These are phyloP conservation scores for Podospora comata DNA, from an alignment of 495 filamentous ascomycete species.

Conservation along the genomic window DNA sequence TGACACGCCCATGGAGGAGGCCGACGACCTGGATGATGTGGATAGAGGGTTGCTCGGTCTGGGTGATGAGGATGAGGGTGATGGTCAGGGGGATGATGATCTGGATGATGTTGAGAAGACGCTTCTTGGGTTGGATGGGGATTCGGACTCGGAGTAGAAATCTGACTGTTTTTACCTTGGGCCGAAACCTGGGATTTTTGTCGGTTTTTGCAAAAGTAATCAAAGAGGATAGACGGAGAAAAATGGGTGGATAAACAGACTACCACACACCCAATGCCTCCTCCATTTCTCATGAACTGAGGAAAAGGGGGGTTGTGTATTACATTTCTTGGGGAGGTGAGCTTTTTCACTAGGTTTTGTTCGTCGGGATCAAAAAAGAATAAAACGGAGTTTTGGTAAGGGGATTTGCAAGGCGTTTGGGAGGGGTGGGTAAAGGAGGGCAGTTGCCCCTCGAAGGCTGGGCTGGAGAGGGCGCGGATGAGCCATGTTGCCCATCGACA, in stretches of 20 bases:
- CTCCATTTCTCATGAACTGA: not conserved
- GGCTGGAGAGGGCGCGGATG: no score
- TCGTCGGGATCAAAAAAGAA: not conserved
- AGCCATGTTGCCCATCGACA: no score
- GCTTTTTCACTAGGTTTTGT: not conserved
- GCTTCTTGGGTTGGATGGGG: conserved; percentile 45
- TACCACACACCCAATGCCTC: not conserved
- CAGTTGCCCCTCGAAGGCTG: not conserved
- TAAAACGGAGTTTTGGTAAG: not conserved
- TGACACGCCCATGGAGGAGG: conserved; percentile 43
- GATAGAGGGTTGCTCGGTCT: conserved; percentile 38
- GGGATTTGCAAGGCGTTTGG: not conserved
- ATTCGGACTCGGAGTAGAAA: conserved; percentile 41
- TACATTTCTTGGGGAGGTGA: not conserved
- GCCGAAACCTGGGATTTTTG: no score
- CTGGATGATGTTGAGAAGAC: conserved; percentile 54
- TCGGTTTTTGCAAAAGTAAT: not conserved
- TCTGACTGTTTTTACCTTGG: no score
- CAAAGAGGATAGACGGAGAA: not conserved
- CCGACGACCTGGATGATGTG: conserved; percentile 50
- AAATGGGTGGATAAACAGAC: not conserved
- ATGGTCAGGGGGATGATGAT: conserved; percentile 45
- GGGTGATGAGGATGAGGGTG: conserved; percentile 31
- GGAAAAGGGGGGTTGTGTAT: not conserved
- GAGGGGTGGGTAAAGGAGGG: not conserved